Evolutionary conservation across 768 basidiomycete species (phyloP), one percentile per base, ranked within the genome.

Genomic region (Trichaptum fuscoviolaceum): DNA sequence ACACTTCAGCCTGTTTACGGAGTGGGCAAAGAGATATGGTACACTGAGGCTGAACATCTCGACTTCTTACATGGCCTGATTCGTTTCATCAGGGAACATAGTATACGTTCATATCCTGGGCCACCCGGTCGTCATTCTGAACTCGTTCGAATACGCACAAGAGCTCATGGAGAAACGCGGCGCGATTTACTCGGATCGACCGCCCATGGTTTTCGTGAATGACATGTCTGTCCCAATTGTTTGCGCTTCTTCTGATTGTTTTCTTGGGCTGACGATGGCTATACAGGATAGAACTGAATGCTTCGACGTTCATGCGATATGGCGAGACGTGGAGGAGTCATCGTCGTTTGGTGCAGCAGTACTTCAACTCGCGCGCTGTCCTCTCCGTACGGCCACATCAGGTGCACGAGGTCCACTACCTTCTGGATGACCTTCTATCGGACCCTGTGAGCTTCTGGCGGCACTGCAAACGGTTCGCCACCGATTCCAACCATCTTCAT

Each of bases 141-240:
- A 87, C 75, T 84, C 83, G 35, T 80, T 82, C 7, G 82, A 88
- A 42, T 86, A 81, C 0, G 83, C 82, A 0, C 77, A 80, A 42
- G 90, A 91, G 35, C 75, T 93, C 65, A 77, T 93, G 69, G 90
- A 92, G 65, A 88, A 85, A 71, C 83, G 85, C 35, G 89, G 90
- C 7, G 77, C 83, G 8, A 86, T 91, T 34, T 92, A 92, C 73
- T 87, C 90, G 7, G 91, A 92, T 77, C 90, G 88, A 73, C 89
- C 89, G 0, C 77, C 78, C 25, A 77, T 91, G 25, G 80, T 89
- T 57, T 91, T 92, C 90, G 79, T 78, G 15, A 85, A 87, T 25
- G 89, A 92, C 63, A 78, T 91, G 83, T 91, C 71, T 72, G 87
- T 85, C n/a, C n/a, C 26, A 18, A 35, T 6, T 20, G 23, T 20